These are phyloP conservation scores for Helenozyma baotianmanensis DNA, from an alignment of 805 yeast genomes.

Conservation along the genomic window DNA sequence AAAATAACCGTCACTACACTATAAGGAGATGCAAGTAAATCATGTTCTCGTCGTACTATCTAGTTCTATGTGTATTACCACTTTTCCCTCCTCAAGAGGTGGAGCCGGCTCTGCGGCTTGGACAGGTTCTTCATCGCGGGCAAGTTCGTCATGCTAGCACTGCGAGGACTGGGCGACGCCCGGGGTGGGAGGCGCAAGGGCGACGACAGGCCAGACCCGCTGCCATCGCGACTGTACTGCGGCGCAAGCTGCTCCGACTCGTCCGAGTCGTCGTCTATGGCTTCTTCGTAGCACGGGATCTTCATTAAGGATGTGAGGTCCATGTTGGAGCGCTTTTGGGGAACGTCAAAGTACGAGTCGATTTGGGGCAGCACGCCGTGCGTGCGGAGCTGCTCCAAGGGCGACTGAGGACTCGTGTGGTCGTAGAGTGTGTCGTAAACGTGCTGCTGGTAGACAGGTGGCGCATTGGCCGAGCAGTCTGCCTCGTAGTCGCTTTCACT, in stretches of 20 bases:
- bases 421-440: conserved; percentile 36
- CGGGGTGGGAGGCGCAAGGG: neutral
- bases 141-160: neutral
- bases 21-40: too few relatives aligned
- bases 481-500: conserved; percentile 11
- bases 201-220: too few relatives aligned
- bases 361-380: conserved; percentile 3
- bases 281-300: conserved; percentile 39
- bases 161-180: neutral
- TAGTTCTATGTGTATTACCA: too few relatives aligned
- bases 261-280: conserved; percentile 35
- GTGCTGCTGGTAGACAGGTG: conserved; percentile 41
- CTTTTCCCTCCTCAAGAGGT: neutral
- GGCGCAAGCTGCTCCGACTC: conserved; percentile 19
- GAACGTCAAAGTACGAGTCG: conserved; percentile 30
- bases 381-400: conserved; percentile 31
- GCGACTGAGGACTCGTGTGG: conserved; percentile 29
- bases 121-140: neutral
- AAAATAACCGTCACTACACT: too few relatives aligned
- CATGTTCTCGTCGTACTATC: too few relatives aligned
- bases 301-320: conserved; percentile 24
- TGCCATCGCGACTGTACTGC: too few relatives aligned
- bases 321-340: conserved; percentile 14
- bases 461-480: conserved; percentile 31
- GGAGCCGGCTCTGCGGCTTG: neutral